Percentiles rank a stretch among this genome's conserved stretches.
These are phyloP conservation scores for Ustilago sp. DNA, from an alignment of 1,284 basidiomycete species.

Conservation along the genomic window DNA sequence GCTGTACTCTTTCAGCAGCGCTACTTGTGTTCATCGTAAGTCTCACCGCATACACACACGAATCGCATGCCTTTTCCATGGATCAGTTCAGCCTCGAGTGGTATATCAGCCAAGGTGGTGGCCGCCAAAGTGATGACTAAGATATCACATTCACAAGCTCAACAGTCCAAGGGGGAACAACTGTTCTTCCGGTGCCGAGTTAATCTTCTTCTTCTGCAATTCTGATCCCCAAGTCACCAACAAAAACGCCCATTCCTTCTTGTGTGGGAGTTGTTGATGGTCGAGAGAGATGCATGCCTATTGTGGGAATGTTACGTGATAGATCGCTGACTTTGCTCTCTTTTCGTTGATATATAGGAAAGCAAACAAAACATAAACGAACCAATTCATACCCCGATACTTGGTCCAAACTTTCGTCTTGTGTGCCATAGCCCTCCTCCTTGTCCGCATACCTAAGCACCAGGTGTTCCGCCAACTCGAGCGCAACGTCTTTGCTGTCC, in stretches of 20 bases:
- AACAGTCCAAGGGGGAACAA: constrained; percentile 44
- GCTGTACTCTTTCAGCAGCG: neutral
- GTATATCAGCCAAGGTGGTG: neutral
- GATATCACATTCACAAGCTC: constrained; percentile 59
- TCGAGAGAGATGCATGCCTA: neutral
- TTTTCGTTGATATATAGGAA: too few relatives aligned
- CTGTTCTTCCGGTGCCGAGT: constrained; percentile 36
- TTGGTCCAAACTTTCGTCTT: too few relatives aligned
- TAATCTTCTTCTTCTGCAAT: constrained; percentile 60
- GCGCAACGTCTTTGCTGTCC: too few relatives aligned
- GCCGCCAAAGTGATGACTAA: constrained; percentile 42
- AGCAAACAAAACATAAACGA: too few relatives aligned
- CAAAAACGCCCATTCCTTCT: neutral
- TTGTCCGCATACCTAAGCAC: too few relatives aligned
- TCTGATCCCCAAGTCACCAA: constrained; percentile 23
- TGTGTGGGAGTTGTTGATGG: neutral
- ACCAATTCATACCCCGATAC: too few relatives aligned
- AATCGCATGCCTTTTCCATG: neutral
- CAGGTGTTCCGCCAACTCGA: too few relatives aligned
- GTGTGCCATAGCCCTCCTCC: too few relatives aligned
- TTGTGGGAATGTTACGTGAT: too few relatives aligned
- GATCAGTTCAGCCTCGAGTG: too few relatives aligned
- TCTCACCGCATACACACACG: neutral
- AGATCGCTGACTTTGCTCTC: too few relatives aligned
- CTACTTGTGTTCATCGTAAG: constrained; percentile 1